Conservation (phyloP, 2,329 filamentous ascomycete genomes). For the Penicillium sp. region DNA sequence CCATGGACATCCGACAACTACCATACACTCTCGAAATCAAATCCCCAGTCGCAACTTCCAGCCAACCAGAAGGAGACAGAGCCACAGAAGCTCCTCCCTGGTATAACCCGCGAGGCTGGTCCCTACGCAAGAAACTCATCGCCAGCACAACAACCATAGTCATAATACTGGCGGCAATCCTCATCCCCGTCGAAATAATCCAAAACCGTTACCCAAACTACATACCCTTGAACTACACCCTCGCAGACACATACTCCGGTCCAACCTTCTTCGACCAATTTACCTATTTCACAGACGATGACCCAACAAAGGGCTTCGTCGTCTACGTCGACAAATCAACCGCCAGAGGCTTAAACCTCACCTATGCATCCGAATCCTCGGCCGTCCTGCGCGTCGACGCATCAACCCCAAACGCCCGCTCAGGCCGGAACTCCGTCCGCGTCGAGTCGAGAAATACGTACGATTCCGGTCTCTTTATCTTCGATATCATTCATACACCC, state of each 20-base stretch:
- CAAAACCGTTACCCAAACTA: slow-evolving; percentile 47
- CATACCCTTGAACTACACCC: slow-evolving; percentile 35
- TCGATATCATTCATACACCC: slow-evolving; percentile 63
- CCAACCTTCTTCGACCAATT: slow-evolving; percentile 46
- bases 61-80: slow-evolving; percentile 3
- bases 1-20: slow-evolving; percentile 15
- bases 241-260: slow-evolving; percentile 44
- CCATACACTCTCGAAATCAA: slow-evolving; percentile 18
- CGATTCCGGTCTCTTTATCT: slow-evolving; percentile 63
- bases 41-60: slow-evolving; percentile 13
- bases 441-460: slow-evolving; percentile 61
- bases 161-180: slow-evolving; percentile 49
- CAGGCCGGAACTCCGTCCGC: slow-evolving; percentile 62
- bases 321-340: slow-evolving; percentile 39
- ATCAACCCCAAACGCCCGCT: slow-evolving; percentile 55
- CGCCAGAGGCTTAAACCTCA: slow-evolving; percentile 52
- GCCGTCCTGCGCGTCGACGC: slow-evolving; percentile 63
- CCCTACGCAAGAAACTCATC: slow-evolving; percentile 51
- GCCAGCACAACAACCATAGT: slow-evolving; percentile 37
- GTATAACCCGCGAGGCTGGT: slow-evolving; percentile 55
- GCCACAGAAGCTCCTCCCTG: slow-evolving; percentile 14
- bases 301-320: slow-evolving; percentile 47
- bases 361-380: slow-evolving; percentile 53
- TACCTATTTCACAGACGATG: slow-evolving; percentile 43
- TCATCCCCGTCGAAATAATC: slow-evolving; percentile 41